These are phyloP conservation scores for Phytophthora ohioensis DNA, from an alignment of 352 stramenopile genomes.

Conservation along the genomic window DNA sequence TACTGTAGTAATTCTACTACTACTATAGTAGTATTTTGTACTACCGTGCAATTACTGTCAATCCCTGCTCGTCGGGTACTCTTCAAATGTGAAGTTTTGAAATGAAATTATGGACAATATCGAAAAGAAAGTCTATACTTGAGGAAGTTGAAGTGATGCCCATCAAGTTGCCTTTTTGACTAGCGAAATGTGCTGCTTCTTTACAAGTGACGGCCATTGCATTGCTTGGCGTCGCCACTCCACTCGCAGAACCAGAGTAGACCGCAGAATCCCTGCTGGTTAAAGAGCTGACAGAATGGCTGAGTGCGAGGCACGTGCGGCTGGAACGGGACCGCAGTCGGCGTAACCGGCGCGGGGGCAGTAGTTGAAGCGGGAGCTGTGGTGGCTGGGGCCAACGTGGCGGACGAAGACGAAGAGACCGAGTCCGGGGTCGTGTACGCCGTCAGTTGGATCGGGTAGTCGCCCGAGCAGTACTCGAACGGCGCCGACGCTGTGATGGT, in stretches of 20 bases:
- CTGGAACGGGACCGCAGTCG: constrained; percentile 14
- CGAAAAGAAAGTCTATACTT: too few relatives aligned
- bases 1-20: too few relatives aligned
- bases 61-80: too few relatives aligned
- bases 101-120: too few relatives aligned
- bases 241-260: constrained; percentile 42
- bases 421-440: constrained; percentile 44
- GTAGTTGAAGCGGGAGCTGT: constrained; percentile 15
- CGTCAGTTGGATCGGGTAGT: constrained; percentile 53
- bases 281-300: constrained; percentile 39
- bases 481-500: constrained; percentile 43
- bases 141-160: too few relatives aligned
- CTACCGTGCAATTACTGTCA: too few relatives aligned
- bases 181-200: not conserved
- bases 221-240: constrained; percentile 17
- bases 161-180: not conserved
- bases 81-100: too few relatives aligned
- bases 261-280: constrained; percentile 33
- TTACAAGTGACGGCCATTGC: constrained; percentile 28
- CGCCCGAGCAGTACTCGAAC: constrained; percentile 53
- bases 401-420: constrained; percentile 9
- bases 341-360: not conserved
- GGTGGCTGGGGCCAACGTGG: constrained; percentile 4
- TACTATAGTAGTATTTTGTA: too few relatives aligned
- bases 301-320: constrained; percentile 27